Evolutionary conservation across 1,284 basidiomycete genomes (phyloP), one percentile per base, ranked within the genome.

Genomic region (Apiotrichum gracile): DNA sequence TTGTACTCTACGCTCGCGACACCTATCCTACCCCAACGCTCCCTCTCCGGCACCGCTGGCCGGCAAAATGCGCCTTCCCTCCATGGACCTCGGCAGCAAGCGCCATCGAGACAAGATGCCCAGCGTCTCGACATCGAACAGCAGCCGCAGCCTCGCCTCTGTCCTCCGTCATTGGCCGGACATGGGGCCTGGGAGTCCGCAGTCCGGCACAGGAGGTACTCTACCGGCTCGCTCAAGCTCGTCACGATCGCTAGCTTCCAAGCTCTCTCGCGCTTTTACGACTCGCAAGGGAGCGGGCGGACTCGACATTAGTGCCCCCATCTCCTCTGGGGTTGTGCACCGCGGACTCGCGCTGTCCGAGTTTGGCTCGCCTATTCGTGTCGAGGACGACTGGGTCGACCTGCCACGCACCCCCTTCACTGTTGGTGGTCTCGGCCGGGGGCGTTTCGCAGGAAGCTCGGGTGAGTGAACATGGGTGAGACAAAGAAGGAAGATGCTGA

Each of bases 221-320:
- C 37, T 38, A 3, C 19, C 37, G 3, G 9, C 19, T 14, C 19
- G n/a, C 37, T 47, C 43, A 14, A 5, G 8, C 12, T 38, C 29
- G 38, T 40, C 47, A 3, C 39, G 29, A 27, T 51, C 49, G 4
- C 34, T 56, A 13, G 33, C 42, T 12, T 21, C 45, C 29, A 52
- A 49, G 42, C n/a, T 56, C 38, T 34, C 47, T 5, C 41, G 50
- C 25, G 49, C 54, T 16, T 46, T 56, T 25, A 25, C 3, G 16
- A 2, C 24, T 5, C 38, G 21, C 44, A 26, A 17, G 31, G 14
- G 33, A 22, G 3, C 14, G 12, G 24, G 24, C 22, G 6, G 24
- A 17, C 5, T 35, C 14, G 46, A 47, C 22, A 47, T 47, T n/a
- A 38, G 34, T 17, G 46, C 46, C 12, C 46, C 46, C 25, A 38